These are phyloP conservation scores for Tulasnella sp. DNA, from an alignment of 768 basidiomycete genomes.

Conservation along the genomic window DNA sequence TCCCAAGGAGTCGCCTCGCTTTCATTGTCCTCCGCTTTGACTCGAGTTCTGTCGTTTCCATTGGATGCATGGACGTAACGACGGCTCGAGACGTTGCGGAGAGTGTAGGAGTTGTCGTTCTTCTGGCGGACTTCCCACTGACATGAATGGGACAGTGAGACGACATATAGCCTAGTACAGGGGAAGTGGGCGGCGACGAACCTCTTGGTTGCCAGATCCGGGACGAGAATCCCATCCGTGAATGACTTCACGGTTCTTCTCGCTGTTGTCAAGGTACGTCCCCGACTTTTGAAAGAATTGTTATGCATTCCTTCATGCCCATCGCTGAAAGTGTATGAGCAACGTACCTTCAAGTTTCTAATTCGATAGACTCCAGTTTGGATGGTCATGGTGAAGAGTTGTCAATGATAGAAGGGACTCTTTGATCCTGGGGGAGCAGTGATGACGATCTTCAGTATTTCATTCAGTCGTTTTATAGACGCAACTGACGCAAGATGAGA, in stretches of 20 bases:
- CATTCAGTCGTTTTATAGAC: too few relatives aligned
- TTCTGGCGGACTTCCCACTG: not conserved
- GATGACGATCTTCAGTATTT: not conserved
- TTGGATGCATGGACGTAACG: not conserved
- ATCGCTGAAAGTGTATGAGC: not conserved
- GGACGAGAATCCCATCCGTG: constrained; percentile 5
- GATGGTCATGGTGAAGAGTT: not conserved
- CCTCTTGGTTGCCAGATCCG: not conserved
- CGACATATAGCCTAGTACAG: not conserved
- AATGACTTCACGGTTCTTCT: not conserved
- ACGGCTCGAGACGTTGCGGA: not conserved
- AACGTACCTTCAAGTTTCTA: not conserved
- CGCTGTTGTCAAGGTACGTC: not conserved
- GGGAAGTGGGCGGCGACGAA: not conserved
- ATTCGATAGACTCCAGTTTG: not conserved
- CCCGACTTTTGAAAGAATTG: not conserved
- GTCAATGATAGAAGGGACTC: not conserved
- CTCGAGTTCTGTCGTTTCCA: not conserved
- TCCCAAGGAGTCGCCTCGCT: not conserved
- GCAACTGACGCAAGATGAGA: too few relatives aligned
- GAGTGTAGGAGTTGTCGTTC: not conserved
- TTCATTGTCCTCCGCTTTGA: not conserved
- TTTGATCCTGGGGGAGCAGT: not conserved
- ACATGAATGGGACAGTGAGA: not conserved
- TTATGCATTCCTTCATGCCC: not conserved